phyloP scores from a whole-genome alignment of 2,329 filamentous ascomycete genomes.

The Teratosphaeria destructans region DNA sequence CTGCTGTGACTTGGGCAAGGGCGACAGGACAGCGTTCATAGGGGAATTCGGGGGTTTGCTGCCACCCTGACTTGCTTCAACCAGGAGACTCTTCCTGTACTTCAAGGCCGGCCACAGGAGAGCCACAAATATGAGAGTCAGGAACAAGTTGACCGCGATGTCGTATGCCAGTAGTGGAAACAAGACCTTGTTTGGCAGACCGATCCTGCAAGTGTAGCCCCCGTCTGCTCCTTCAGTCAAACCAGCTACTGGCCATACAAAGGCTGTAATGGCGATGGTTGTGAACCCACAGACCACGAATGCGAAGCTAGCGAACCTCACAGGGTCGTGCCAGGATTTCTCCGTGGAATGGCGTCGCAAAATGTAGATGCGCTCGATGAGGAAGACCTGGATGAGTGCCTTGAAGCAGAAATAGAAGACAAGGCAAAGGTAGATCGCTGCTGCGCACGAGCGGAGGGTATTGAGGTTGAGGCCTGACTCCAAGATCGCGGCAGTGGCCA shows the following conservation, averaged over 20 bases:
- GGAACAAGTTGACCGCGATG: background rate
- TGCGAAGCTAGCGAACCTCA: background rate
- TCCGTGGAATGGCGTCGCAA: background rate
- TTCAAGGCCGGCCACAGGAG: background rate
- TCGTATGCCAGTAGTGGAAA: background rate
- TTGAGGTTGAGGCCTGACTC: background rate
- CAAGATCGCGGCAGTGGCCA: background rate
- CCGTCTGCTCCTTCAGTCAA: background rate
- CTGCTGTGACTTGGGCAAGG: background rate
- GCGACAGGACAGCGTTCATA: background rate
- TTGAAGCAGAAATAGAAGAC: background rate
- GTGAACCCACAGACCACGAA: background rate
- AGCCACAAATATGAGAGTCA: background rate
- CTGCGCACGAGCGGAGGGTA: background rate
- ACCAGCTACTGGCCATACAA: background rate
- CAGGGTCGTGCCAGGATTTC: background rate
- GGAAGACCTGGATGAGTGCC: background rate
- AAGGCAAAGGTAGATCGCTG: background rate
- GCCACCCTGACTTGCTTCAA: background rate
- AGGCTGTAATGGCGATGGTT: background rate
- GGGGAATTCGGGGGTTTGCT: background rate
- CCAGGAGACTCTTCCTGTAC: background rate
- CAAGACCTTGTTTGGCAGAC: background rate
- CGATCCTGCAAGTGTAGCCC: background rate
- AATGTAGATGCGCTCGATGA: background rate